Conservation (phyloP, 2,329 filamentous ascomycete genomes). For the Epichloe bromicola region DNA sequence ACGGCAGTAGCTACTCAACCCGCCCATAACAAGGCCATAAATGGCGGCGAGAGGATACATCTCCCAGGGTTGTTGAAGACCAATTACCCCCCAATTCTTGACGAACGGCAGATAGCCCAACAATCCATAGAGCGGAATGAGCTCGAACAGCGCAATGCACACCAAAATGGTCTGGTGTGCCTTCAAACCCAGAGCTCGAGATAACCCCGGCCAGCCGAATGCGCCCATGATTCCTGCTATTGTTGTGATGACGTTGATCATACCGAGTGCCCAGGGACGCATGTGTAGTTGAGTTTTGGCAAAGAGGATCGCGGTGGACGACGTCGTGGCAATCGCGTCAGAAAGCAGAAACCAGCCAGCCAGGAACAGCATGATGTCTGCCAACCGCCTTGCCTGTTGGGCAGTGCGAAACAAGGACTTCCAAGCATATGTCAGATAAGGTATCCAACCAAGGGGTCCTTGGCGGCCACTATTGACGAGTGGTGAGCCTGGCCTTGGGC, state of each 20-base stretch:
- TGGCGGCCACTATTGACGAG: slow-evolving; percentile 34
- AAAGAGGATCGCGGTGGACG: slow-evolving; percentile 87
- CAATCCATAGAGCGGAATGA: slow-evolving; percentile 86
- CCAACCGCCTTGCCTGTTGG: slow-evolving; percentile 55
- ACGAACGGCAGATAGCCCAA: slow-evolving; percentile 78
- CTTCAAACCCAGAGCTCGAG: slow-evolving; percentile 51
- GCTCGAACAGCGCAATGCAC: slow-evolving; percentile 82
- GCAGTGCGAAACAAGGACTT: slow-evolving; percentile 70
- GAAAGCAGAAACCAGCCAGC: slow-evolving; percentile 89
- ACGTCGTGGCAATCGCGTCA: slow-evolving; percentile 88
- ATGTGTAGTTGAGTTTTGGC: slow-evolving; percentile 89
- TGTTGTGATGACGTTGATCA: slow-evolving; percentile 91
- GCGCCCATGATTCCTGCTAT: slow-evolving; percentile 73
- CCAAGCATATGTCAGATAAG: slow-evolving; percentile 77
- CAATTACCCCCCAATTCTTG: slow-evolving; percentile 58
- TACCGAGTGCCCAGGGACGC: slow-evolving; percentile 71
- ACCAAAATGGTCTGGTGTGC: slow-evolving; percentile 82
- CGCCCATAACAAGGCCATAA: slow-evolving; percentile 90
- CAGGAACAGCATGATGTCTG: slow-evolving; percentile 68
- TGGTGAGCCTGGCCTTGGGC: slow-evolving; percentile 78
- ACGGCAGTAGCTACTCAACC: slow-evolving; percentile 80
- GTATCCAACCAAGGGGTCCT: slow-evolving; percentile 37
- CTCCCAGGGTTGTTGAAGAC: slow-evolving; percentile 89
- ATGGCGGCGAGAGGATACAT: slow-evolving; percentile 89
- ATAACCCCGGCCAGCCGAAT: slow-evolving; percentile 77